Conservation (phyloP, 108 stramenopile genomes). For the Fragilariopsis cylindrus region DNA sequence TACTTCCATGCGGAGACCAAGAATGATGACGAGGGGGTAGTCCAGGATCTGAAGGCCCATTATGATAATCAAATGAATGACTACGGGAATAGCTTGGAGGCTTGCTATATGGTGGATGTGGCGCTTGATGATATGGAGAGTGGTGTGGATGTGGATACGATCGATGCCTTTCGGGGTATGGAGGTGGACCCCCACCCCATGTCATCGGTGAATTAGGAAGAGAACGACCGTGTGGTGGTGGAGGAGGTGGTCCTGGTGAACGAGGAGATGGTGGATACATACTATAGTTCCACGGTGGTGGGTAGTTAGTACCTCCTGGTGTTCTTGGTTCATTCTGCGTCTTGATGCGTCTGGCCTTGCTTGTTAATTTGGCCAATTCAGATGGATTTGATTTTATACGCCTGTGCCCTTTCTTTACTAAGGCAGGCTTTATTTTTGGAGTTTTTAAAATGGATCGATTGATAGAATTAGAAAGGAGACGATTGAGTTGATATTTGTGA, state of each 20-base stretch:
- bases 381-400: slow-evolving; percentile 36
- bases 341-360: background rate
- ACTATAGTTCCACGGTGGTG: slow-evolving; percentile 2
- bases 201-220: slow-evolving; percentile 35
- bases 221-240: slow-evolving; percentile 16
- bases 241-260: slow-evolving; percentile 26
- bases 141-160: slow-evolving; percentile 12
- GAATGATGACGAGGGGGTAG: slow-evolving; percentile 13
- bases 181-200: slow-evolving; percentile 16
- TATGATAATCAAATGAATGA: slow-evolving; percentile 6
- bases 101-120: slow-evolving; percentile 13
- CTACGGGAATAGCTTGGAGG: slow-evolving; percentile 1
- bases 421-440: slow-evolving; percentile 10
- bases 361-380: background rate
- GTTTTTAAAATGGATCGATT: too few relatives aligned
- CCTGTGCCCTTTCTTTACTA: slow-evolving; percentile 34
- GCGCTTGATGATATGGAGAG: slow-evolving; percentile 5
- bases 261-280: slow-evolving; percentile 25
- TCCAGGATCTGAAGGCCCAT: slow-evolving; percentile 5
- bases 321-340: slow-evolving; percentile 11
- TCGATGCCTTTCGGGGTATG: slow-evolving; percentile 11
- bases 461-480: background rate
- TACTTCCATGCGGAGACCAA: slow-evolving; percentile 13
- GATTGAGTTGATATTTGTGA: slow-evolving; percentile 1
- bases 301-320: slow-evolving; percentile 9